Conservation (phyloP, 2,329 filamentous ascomycete species). For the Cladosporium velox region DNA sequence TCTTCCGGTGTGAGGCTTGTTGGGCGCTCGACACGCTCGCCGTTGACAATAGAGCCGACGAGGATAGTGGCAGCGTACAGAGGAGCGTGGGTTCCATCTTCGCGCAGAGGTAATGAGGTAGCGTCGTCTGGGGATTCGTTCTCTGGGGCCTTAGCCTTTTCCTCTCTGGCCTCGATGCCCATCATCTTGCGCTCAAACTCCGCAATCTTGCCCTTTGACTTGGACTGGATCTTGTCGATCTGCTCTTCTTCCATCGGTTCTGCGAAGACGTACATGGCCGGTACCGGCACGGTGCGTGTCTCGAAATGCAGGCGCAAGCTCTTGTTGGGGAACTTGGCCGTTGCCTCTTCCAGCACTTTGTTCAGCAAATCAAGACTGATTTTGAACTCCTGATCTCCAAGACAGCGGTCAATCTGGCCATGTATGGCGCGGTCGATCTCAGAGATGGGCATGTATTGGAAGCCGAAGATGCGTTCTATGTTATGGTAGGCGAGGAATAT, state of each 20-base stretch:
- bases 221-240: slow-evolving; percentile 72
- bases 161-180: slow-evolving; percentile 28
- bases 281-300: slow-evolving; percentile 38
- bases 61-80: slow-evolving; percentile 72
- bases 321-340: slow-evolving; percentile 70
- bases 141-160: not conserved
- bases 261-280: slow-evolving; percentile 79
- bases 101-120: slow-evolving; percentile 21
- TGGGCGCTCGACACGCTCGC: slow-evolving; percentile 62
- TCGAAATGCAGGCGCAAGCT: slow-evolving; percentile 46
- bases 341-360: slow-evolving; percentile 73
- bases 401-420: slow-evolving; percentile 63
- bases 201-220: slow-evolving; percentile 64
- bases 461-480: slow-evolving; percentile 90
- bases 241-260: slow-evolving; percentile 76
- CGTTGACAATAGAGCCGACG: slow-evolving; percentile 72
- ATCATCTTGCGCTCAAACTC: slow-evolving; percentile 62
- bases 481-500: slow-evolving; percentile 98
- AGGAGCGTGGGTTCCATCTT: slow-evolving; percentile 28
- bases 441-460: slow-evolving; percentile 83
- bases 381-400: slow-evolving; percentile 86
- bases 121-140: slow-evolving; percentile 24
- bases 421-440: slow-evolving; percentile 95
- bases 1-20: slow-evolving; percentile 47
- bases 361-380: slow-evolving; percentile 78